Percentiles rank a stretch among this genome's conserved stretches.
Conservation (phyloP, 1,284 basidiomycete genomes). For the Mrakiaceae sp. region DNA sequence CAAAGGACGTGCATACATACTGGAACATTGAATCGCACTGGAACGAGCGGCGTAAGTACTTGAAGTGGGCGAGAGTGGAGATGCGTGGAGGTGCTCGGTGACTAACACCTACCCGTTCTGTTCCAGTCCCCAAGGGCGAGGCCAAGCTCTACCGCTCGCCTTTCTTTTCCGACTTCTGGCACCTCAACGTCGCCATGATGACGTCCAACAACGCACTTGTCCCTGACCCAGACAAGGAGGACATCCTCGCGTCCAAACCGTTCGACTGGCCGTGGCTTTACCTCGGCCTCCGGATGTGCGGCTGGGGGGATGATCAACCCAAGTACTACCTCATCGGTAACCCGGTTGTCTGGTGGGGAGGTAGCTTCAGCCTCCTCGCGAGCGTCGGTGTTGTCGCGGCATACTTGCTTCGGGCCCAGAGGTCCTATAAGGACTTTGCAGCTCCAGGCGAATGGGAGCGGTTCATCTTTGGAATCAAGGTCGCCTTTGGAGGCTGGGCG, state of each 20-base stretch:
- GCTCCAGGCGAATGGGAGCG: conserved; percentile 79
- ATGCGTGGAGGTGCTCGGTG: too few species aligned
- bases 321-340: conserved; percentile 95
- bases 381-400: conserved; percentile 47
- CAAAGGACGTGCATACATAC: conserved; percentile 72
- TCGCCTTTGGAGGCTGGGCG: conserved; percentile 83
- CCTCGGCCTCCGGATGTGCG: conserved; percentile 89
- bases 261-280: conserved; percentile 88
- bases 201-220: conserved; percentile 96
- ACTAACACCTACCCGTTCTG: neutral
- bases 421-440: conserved; percentile 83
- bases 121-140: conserved; percentile 66
- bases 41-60: conserved; percentile 71
- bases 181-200: conserved; percentile 99
- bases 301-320: conserved; percentile 75
- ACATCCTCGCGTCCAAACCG: conserved; percentile 85
- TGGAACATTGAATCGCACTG: conserved; percentile 98
- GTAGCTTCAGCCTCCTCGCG: conserved; percentile 52
- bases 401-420: conserved; percentile 73
- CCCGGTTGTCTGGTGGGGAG: conserved; percentile 83
- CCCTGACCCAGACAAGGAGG: conserved; percentile 95
- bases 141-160: conserved; percentile 77
- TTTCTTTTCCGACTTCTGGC: conserved; percentile 94
- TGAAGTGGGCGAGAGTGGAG: too few species aligned
- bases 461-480: conserved; percentile 83